These are phyloP conservation scores for Amylocystis lapponica DNA, from an alignment of 768 basidiomycete species.

Conservation along the genomic window DNA sequence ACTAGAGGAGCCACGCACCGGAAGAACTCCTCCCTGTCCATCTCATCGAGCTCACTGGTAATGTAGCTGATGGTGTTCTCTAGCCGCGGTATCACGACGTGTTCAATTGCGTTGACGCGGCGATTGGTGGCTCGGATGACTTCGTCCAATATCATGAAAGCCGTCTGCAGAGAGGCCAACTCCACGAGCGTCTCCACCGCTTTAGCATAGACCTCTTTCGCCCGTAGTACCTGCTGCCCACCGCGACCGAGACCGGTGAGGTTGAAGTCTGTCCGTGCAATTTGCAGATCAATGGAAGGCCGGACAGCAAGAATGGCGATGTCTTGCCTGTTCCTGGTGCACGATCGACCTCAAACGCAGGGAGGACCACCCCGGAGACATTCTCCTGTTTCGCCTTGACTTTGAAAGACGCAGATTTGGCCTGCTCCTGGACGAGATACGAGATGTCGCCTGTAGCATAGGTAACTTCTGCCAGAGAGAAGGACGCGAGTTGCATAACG, in stretches of 20 bases:
- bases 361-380: slow-evolving; percentile 93
- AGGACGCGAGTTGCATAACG: slow-evolving; percentile 97
- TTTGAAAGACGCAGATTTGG: slow-evolving; percentile 84
- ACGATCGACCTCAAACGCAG: slow-evolving; percentile 90
- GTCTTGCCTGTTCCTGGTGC: slow-evolving; percentile 70
- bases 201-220: slow-evolving; percentile 97
- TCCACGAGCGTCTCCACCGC: slow-evolving; percentile 97
- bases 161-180: slow-evolving; percentile 93
- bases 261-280: slow-evolving; percentile 71
- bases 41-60: slow-evolving; percentile 94
- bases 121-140: slow-evolving; percentile 99
- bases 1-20: slow-evolving; percentile 42
- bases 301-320: neutral
- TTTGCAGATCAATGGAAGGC: neutral
- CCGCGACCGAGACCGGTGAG: slow-evolving; percentile 95
- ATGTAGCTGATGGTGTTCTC: slow-evolving; percentile 99
- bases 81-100: slow-evolving; percentile 90
- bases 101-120: slow-evolving; percentile 97
- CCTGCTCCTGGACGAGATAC: slow-evolving; percentile 96
- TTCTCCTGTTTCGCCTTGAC: slow-evolving; percentile 97
- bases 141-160: slow-evolving; percentile 97
- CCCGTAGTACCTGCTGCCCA: slow-evolving; percentile 90
- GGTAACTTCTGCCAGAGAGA: slow-evolving; percentile 98
- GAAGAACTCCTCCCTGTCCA: slow-evolving; percentile 96
- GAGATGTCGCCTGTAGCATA: slow-evolving; percentile 97